phyloP scores from a whole-genome alignment of 2,329 filamentous ascomycete species.

The Fusarium sp. region DNA sequence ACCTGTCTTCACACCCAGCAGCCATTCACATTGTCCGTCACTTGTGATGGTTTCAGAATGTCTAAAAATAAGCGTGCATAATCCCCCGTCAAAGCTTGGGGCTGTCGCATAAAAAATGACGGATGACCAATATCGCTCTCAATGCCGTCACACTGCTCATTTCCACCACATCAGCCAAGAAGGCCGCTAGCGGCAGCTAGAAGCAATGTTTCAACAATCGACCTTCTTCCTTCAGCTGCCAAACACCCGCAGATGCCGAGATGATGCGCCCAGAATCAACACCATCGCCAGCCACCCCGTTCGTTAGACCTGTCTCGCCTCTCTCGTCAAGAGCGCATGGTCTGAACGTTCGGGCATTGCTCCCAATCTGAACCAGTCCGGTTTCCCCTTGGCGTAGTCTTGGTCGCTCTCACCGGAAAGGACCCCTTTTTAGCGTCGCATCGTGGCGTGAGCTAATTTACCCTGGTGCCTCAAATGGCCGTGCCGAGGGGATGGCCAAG shows the following conservation, averaged over 20 bases:
- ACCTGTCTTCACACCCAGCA: neutral
- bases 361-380: constrained; percentile 18
- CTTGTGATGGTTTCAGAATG: neutral
- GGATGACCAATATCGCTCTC: neutral
- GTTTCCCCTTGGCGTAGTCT: constrained; percentile 3
- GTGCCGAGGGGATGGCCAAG: constrained; percentile 19
- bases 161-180: constrained; percentile 9
- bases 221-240: neutral
- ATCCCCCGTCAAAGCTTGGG: neutral
- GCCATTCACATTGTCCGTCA: neutral
- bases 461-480: constrained; percentile 22
- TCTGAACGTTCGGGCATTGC: constrained; percentile 13
- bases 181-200: neutral
- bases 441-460: constrained; percentile 40
- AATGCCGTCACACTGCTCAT: constrained; percentile 9
- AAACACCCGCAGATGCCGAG: neutral
- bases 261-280: neutral
- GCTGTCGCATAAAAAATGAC: constrained; percentile 10
- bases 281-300: constrained; percentile 11
- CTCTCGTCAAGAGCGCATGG: neutral
- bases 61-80: constrained; percentile 4
- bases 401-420: constrained; percentile 16
- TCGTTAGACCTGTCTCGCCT: neutral
- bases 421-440: constrained; percentile 32
- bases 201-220: neutral